Percentiles rank a stretch among this genome's conserved stretches.
These are phyloP conservation scores for Neofusicoccum cordaticola DNA, from an alignment of 2,329 filamentous ascomycete genomes.

Conservation along the genomic window DNA sequence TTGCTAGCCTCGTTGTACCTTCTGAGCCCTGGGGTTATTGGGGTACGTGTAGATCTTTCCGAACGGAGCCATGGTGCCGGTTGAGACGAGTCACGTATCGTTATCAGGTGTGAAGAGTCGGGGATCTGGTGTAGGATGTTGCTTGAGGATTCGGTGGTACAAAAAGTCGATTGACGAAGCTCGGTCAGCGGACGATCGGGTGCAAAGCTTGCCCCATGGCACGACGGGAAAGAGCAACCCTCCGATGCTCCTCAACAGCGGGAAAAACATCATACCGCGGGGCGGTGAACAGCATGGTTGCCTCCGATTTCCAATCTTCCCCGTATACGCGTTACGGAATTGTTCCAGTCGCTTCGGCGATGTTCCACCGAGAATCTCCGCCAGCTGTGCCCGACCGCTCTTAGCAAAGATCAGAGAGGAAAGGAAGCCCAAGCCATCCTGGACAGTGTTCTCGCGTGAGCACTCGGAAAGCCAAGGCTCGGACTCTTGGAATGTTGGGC, in stretches of 20 bases:
- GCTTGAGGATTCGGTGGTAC: neutral
- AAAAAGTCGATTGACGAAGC: too few species aligned
- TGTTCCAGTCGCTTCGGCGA: slow-evolving; percentile 4
- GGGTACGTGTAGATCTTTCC: slow-evolving; percentile 23
- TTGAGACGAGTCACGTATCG: neutral
- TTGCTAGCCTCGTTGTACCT: neutral
- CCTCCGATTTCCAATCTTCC: too few species aligned
- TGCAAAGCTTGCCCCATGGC: neutral
- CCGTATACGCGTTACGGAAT: neutral
- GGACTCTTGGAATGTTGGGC: too few species aligned
- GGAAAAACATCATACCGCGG: neutral
- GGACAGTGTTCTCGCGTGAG: too few species aligned
- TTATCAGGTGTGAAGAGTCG: neutral
- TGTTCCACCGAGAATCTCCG: slow-evolving; percentile 1
- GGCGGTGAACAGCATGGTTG: too few species aligned
- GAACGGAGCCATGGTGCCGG: slow-evolving; percentile 21
- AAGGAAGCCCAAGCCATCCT: neutral
- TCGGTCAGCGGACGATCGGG: neutral
- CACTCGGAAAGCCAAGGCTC: too few species aligned
- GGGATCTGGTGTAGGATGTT: neutral
- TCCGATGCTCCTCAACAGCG: neutral
- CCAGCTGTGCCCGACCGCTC: neutral
- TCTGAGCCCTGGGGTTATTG: slow-evolving; percentile 20
- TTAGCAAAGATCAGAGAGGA: neutral
- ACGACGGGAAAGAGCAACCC: neutral